Base-by-base conservation (phyloP, 192 early-diverging fungal genomes). In the Coemansia sp. region DNA sequence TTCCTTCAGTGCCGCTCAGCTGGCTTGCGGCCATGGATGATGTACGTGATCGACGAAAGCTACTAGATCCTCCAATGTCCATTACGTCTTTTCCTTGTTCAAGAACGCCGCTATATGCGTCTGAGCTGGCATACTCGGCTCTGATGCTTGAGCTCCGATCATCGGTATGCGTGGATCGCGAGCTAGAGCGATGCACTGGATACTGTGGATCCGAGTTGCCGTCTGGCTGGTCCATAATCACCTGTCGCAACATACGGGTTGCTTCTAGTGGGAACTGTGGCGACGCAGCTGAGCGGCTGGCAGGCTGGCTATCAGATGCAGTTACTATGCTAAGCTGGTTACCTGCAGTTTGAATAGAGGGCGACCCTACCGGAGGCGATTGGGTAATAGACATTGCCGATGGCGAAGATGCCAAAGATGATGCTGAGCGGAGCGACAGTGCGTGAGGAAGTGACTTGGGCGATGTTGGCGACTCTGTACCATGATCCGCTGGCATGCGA, bases 251-350 rank as follows among this genome's bases (percentile, higher is more conserved):
- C 63, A 77, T 70, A 1, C 74, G 68, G 18, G 74, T 53, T 7
- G 74, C 74, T 42, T 77, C 74, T 0, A 65, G 59, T 6, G 74
- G 73, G 38, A 54, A 69, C 44, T 77, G 67, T 36, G 67, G 59
- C 50, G 62, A 64, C 40, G 45, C 9, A 28, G 57, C 36, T 11
- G 26, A 16, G 0, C 45, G 19, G 33, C n/a, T 71, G 23, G 23
- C 13, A 18, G 13, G 61, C 3, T 30, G 50, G 21, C 16, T 20
- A 36, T 64, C 68, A 0, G 56, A 18, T n/a, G 48, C 11, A 6
- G 61, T 49, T 20, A 52, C 54, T 9, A 60, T 50, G 35, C 36
- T 55, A 8, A 71, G 57, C 21, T 58, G 46, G 30, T 56, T 71
- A 21, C 37, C 52, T n/a, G 30, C 33, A 9, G 41, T 44, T 15